These are phyloP conservation scores for Tulasnella sp. DNA, from an alignment of 768 basidiomycete species.

Conservation along the genomic window DNA sequence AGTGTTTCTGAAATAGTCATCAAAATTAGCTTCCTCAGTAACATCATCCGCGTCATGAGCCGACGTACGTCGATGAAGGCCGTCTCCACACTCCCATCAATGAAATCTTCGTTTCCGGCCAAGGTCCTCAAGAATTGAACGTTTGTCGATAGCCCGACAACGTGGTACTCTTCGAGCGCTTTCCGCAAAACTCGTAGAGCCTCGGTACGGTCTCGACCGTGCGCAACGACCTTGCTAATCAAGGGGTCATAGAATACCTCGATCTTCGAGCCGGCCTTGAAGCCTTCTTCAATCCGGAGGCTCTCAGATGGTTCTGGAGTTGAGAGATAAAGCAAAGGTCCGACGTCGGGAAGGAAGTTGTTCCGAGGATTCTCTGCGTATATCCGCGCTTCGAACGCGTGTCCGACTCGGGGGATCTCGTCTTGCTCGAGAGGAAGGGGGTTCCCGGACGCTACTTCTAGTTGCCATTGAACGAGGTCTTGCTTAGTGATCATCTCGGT, in stretches of 20 bases:
- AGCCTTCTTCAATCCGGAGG: slow-evolving; percentile 84
- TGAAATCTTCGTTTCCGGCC: slow-evolving; percentile 67
- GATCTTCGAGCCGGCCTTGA: slow-evolving; percentile 64
- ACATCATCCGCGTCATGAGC: not conserved
- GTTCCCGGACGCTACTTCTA: slow-evolving; percentile 86
- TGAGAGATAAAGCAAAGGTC: slow-evolving; percentile 65
- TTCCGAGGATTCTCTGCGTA: slow-evolving; percentile 94
- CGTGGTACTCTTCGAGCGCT: slow-evolving; percentile 78
- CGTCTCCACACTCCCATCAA: slow-evolving; percentile 73
- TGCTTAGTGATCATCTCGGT: slow-evolving; percentile 92
- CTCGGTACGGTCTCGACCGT: slow-evolving; percentile 72
- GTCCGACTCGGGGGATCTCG: slow-evolving; percentile 75
- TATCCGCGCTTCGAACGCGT: slow-evolving; percentile 90
- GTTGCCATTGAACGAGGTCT: slow-evolving; percentile 92
- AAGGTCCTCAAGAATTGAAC: slow-evolving; percentile 75
- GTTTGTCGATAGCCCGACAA: slow-evolving; percentile 87
- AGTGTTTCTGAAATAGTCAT: slow-evolving; percentile 56
- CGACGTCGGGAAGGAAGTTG: slow-evolving; percentile 87
- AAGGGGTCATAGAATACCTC: slow-evolving; percentile 87
- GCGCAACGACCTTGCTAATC: slow-evolving; percentile 86
- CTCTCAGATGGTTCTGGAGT: slow-evolving; percentile 60
- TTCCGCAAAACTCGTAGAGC: slow-evolving; percentile 69
- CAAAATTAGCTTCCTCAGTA: not conserved
- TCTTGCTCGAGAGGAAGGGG: slow-evolving; percentile 66
- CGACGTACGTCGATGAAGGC: slow-evolving; percentile 71